Evolutionary conservation across 441 rosid genomes (phyloP).

Genomic region (Raphanus hybrid): DNA sequence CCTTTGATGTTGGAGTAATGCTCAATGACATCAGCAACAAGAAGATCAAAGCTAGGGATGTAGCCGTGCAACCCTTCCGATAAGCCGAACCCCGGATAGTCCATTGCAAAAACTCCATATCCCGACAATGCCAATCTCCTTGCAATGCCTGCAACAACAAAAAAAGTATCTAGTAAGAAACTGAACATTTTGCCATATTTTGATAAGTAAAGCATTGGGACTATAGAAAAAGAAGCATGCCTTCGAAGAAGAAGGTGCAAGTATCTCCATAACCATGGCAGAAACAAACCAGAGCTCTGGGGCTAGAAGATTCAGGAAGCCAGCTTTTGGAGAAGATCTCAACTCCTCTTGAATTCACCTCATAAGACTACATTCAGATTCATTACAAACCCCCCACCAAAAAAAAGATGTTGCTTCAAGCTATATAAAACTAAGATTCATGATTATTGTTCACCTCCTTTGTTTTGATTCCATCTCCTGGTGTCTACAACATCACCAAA

Average conservation of each 20-base stretch:
- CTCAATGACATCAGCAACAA: conserved; percentile 84
- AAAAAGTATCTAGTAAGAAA: background rate
- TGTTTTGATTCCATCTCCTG: conserved; percentile 62
- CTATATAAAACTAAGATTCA: no score
- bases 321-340: conserved; percentile 86
- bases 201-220: no score
- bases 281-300: conserved; percentile 75
- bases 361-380: conserved; percentile 53
- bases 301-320: conserved; percentile 71
- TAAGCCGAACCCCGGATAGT: conserved; percentile 93
- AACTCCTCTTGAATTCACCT: conserved; percentile 81
- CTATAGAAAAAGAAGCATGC: no score
- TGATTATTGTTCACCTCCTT: conserved; percentile 57
- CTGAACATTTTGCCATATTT: no score
- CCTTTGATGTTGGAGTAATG: conserved; percentile 80
- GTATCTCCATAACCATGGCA: conserved; percentile 99
- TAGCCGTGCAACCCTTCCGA: conserved; percentile 87
- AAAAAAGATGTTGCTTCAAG: no score
- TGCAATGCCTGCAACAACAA: conserved; percentile 64
- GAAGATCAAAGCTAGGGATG: conserved; percentile 68
- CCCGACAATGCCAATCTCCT: conserved; percentile 80
- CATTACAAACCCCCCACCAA: background rate
- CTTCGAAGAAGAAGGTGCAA: conserved; percentile 95
- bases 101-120: conserved; percentile 91
- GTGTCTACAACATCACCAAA: conserved; percentile 57